Evolutionary conservation across 2,329 filamentous ascomycete genomes (phyloP).

Genomic region (Chaetomiaceae sp.): DNA sequence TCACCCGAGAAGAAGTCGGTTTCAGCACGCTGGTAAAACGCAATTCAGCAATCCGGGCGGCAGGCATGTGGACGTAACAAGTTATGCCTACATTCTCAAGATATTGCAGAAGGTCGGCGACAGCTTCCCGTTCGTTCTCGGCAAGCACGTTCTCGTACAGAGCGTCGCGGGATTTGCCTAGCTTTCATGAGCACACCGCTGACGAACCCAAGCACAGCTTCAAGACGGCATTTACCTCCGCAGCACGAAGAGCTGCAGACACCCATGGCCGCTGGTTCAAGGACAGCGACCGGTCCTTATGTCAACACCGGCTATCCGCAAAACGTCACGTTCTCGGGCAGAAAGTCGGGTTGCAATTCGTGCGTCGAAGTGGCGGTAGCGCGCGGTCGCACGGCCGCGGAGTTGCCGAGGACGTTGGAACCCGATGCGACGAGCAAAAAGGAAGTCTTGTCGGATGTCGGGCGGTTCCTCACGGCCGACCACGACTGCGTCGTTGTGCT

Average conservation of each 20-base stretch:
- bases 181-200: constrained; percentile 10
- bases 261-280: constrained; percentile 45
- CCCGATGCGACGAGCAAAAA: too few species aligned
- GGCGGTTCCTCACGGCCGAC: constrained; percentile 4
- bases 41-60: constrained; percentile 26
- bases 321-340: too few species aligned
- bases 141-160: constrained; percentile 83
- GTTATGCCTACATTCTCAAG: constrained; percentile 75
- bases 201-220: neutral
- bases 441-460: too few species aligned
- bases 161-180: constrained; percentile 71
- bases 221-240: constrained; percentile 37
- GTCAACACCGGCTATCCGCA: neutral
- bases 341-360: too few species aligned
- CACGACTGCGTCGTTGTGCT: neutral
- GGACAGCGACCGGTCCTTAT: constrained; percentile 8
- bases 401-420: too few species aligned
- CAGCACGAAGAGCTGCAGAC: constrained; percentile 58
- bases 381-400: too few species aligned
- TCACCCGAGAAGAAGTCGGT: constrained; percentile 98
- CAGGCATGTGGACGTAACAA: constrained; percentile 1
- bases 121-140: constrained; percentile 93
- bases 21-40: constrained; percentile 66
- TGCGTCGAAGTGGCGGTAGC: too few species aligned
- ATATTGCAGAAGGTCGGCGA: constrained; percentile 90